A percentile compares a stretch with the other conserved stretches of the same genome.
Conservation (phyloP, 495 filamentous ascomycete genomes). For the Trichoderma virens region DNA sequence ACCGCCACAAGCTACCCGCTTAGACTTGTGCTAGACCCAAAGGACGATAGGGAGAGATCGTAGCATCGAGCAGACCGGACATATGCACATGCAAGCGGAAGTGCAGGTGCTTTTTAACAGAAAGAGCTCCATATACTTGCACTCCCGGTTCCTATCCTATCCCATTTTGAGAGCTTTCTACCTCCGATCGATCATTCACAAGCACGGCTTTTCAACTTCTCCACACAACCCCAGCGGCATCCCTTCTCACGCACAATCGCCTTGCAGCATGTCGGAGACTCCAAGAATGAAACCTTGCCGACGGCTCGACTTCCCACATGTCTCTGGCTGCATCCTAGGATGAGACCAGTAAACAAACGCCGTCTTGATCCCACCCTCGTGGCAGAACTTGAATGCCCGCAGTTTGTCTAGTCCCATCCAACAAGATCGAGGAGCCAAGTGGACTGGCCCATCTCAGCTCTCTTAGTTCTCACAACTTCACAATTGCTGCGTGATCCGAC, state of each 20-base stretch:
- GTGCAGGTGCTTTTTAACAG: not conserved
- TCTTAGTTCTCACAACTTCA: no score
- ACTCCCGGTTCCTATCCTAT: not conserved
- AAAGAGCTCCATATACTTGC: not conserved
- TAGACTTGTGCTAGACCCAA: not conserved
- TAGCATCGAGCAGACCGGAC: not conserved
- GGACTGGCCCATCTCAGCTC: no score
- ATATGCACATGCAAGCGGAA: not conserved
- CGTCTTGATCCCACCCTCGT: not conserved
- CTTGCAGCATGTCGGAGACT: not conserved
- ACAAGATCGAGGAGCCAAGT: no score
- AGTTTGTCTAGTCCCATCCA: no score
- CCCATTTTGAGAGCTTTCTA: not conserved
- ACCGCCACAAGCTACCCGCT: not conserved
- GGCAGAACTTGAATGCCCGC: not conserved
- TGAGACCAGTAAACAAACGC: not conserved
- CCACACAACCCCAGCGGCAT: not conserved
- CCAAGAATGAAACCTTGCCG: not conserved
- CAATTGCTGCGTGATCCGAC: no score
- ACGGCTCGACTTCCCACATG: not conserved
- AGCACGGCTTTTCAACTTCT: not conserved
- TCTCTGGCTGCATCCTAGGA: not conserved
- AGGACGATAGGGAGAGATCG: conserved; percentile 7
- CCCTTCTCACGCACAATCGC: not conserved
- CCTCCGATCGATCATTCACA: conserved; percentile 4